phyloP scores from a whole-genome alignment of 805 yeast genomes.

The Kodamaea leandrae region DNA sequence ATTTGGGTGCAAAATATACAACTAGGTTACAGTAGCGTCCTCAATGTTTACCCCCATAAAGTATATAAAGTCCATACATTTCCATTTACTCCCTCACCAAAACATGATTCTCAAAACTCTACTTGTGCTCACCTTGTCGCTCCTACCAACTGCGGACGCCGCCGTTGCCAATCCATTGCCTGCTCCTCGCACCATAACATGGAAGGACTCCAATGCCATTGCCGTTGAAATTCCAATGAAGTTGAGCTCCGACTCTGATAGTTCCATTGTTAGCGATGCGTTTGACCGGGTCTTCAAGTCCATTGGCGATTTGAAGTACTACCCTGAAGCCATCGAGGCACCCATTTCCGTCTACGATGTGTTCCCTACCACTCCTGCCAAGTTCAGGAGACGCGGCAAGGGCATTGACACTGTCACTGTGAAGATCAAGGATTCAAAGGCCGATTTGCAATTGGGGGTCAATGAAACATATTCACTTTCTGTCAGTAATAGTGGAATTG shows the following conservation, averaged over 20 bases:
- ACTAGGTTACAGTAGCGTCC: too few species aligned
- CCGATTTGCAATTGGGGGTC: conserved; percentile 34
- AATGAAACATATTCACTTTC: conserved; percentile 34
- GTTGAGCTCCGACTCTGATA: conserved; percentile 6
- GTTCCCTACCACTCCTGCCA: conserved; percentile 13
- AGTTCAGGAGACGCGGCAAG: not conserved
- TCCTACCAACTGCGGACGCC: too few species aligned
- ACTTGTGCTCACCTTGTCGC: too few species aligned
- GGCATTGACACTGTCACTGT: conserved; percentile 9
- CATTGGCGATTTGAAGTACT: conserved; percentile 28
- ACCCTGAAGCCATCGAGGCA: conserved; percentile 31
- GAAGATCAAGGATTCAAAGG: conserved; percentile 18
- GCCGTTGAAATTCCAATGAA: conserved; percentile 6
- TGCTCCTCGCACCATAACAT: conserved; percentile 20
- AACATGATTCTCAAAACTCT: too few species aligned
- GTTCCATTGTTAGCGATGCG: conserved; percentile 20
- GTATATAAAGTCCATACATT: too few species aligned
- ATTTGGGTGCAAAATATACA: too few species aligned
- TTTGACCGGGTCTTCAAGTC: conserved; percentile 22
- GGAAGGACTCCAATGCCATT: conserved; percentile 14
- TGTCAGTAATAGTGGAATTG: conserved; percentile 16
- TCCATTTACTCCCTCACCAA: too few species aligned
- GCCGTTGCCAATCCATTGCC: conserved; percentile 25
- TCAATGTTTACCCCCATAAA: too few species aligned
- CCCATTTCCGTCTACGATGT: conserved; percentile 21